Base-by-base conservation (phyloP, 2,329 filamentous ascomycete genomes). In the Ampelomyces quisqualis region DNA sequence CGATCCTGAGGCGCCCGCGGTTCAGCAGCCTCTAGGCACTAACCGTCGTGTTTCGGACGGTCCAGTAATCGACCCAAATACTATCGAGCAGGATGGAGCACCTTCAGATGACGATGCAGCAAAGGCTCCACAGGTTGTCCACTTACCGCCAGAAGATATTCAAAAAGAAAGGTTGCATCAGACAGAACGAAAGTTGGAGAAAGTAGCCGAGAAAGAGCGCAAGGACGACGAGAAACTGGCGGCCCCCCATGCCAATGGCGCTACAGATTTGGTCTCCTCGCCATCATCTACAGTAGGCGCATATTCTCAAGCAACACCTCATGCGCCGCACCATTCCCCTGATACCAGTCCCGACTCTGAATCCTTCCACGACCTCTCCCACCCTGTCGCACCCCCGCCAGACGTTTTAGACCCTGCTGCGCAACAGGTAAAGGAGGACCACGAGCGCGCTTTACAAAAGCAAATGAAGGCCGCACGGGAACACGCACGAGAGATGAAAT, bases 261-360 rank as follows among this genome's bases (percentile, higher is more conserved):
- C 50, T 7, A 46, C 49, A 47, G 63, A 71, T 40, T 43, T 61
- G 47, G 65, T 68, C 6, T 76, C 74, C 8, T 77, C 73, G 9
- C 79, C 79, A 17, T 78, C 74, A 7, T 91, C 88, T 5, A 90
- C 85, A 1, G 71, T 80, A 39, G 81, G 76, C 21, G 78, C 83
- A 2, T 83, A 84, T 55, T 90, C 86, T 29, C 82, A 82, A 39
- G 81, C 84, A 15, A 93, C 88, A 0, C 85, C 88, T 2, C 79
- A 77, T 23, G 76, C 83, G 26, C 78, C 83, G 45, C 79, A 85
- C 48, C 78, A 76, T 5, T 90, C 86, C 1, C 81, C 85, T 1
- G 83, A 85, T 52, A 90, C 86, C 2, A 90, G 85, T 54, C 83
- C 85, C 1, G 85, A 86, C 39, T 79, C 85, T 39, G 85, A 71